phyloP scores from a whole-genome alignment of 495 filamentous ascomycete species.

The Aspergillus steynii region DNA sequence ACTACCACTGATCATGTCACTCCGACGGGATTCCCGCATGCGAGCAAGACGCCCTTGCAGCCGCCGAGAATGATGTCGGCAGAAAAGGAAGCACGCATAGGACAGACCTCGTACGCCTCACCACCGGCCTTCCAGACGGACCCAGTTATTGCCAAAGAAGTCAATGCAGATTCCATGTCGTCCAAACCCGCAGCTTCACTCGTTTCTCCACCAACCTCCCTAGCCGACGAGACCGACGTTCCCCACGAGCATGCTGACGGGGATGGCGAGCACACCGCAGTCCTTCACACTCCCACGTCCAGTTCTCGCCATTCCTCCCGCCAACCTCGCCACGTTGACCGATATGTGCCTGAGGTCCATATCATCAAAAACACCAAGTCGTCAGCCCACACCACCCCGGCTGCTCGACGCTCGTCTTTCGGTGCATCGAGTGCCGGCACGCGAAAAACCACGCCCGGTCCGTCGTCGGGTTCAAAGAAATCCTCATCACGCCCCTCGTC shows the following conservation, averaged over 20 bases:
- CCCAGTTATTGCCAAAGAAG: constrained; percentile 33
- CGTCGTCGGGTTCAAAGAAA: constrained; percentile 35
- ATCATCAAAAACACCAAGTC: constrained; percentile 32
- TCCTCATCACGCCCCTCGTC: constrained; percentile 44
- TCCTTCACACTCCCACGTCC: constrained; percentile 46
- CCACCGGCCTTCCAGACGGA: constrained; percentile 41
- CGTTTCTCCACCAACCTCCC: constrained; percentile 54
- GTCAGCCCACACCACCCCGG: constrained; percentile 22
- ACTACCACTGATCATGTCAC: constrained; percentile 12
- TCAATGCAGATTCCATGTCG: constrained; percentile 30
- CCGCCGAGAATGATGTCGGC: constrained; percentile 14
- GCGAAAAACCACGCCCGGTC: constrained; percentile 35
- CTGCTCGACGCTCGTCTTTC: constrained; percentile 26
- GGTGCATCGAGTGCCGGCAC: constrained; percentile 18
- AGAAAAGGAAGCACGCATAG: constrained; percentile 22
- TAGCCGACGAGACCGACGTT: constrained; percentile 48
- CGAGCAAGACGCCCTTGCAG: constrained; percentile 18
- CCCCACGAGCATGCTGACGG: constrained; percentile 36
- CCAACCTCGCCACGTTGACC: constrained; percentile 47
- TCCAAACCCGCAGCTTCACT: constrained; percentile 43
- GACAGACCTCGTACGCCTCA: constrained; percentile 38
- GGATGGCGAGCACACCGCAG: constrained; percentile 35
- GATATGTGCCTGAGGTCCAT: constrained; percentile 43
- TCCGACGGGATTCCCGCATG: constrained; percentile 4
- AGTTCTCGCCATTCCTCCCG: constrained; percentile 53